phyloP scores from a whole-genome alignment of 805 yeast genomes.

The Grigorovia transvaalensis region DNA sequence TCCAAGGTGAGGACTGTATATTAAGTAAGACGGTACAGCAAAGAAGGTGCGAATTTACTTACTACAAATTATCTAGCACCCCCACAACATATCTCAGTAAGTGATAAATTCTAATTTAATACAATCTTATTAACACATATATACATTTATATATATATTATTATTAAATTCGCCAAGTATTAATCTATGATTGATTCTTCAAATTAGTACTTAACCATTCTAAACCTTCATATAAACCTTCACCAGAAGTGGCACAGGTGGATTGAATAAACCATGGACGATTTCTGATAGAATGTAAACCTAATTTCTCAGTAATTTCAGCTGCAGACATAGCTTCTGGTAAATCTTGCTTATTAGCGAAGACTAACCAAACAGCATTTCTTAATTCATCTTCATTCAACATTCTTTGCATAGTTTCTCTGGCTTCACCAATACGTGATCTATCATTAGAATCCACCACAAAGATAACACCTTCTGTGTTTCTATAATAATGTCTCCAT shows the following conservation, averaged over 20 bases:
- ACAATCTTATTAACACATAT: background rate
- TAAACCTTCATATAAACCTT: constrained; percentile 94
- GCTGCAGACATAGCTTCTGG: constrained; percentile 99
- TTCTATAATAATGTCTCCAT: constrained; percentile 98
- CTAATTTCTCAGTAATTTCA: constrained; percentile 93
- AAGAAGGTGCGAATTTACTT: no score
- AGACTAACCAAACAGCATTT: constrained; percentile 88
- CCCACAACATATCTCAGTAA: background rate
- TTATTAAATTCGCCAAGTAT: background rate
- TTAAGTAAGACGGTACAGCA: no score
- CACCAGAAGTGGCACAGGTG: constrained; percentile 98
- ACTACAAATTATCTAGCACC: no score
- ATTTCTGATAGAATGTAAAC: constrained; percentile 93
- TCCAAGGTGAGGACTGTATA: no score
- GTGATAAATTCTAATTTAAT: no score
- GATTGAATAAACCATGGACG: constrained; percentile 99
- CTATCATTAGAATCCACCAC: constrained; percentile 97
- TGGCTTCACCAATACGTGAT: constrained; percentile 95
- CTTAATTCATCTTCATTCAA: constrained; percentile 96
- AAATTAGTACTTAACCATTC: constrained; percentile 92
- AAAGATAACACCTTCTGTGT: constrained; percentile 96
- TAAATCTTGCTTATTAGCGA: constrained; percentile 97
- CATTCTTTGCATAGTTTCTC: constrained; percentile 97
- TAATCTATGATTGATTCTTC: constrained; percentile 46
- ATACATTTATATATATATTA: background rate